A percentile compares a stretch with the other conserved stretches of the same genome.
phyloP scores from a whole-genome alignment of 1,139 yeast genomes.

The Yamadazyma membranifaciens region DNA sequence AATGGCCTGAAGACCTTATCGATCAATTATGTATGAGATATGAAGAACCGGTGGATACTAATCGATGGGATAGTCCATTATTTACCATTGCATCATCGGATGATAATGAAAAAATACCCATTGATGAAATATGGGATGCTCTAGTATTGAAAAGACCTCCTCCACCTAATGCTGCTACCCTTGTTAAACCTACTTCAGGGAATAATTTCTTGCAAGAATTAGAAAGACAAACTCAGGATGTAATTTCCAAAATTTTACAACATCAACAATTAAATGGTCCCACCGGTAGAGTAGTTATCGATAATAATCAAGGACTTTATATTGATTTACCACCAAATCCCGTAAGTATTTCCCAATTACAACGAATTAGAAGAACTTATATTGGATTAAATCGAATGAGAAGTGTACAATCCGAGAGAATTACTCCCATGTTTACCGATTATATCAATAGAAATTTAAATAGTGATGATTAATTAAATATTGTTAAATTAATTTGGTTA shows the following conservation, averaged over 20 bases:
- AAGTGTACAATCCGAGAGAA: slow-evolving; percentile 63
- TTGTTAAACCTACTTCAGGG: slow-evolving; percentile 68
- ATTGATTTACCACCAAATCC: slow-evolving; percentile 64
- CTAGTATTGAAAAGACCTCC: slow-evolving; percentile 61
- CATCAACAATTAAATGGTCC: slow-evolving; percentile 57
- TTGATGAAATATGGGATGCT: slow-evolving; percentile 71
- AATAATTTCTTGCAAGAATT: slow-evolving; percentile 76
- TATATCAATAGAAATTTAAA: slow-evolving; percentile 58
- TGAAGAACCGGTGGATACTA: slow-evolving; percentile 87
- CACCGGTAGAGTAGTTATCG: slow-evolving; percentile 49
- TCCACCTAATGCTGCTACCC: slow-evolving; percentile 77
- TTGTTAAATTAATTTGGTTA: not conserved
- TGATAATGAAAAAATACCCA: slow-evolving; percentile 48
- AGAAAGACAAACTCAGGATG: slow-evolving; percentile 68
- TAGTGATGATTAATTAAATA: slow-evolving; percentile 2
- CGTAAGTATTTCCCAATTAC: slow-evolving; percentile 75
- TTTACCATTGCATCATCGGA: slow-evolving; percentile 67
- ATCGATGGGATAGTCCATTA: slow-evolving; percentile 94
- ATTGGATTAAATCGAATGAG: slow-evolving; percentile 78
- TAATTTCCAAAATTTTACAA: slow-evolving; percentile 56
- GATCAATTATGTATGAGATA: slow-evolving; percentile 76
- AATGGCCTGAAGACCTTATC: slow-evolving; percentile 71
- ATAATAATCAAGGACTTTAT: slow-evolving; percentile 32
- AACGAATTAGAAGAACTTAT: slow-evolving; percentile 79
- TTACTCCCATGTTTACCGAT: slow-evolving; percentile 69